phyloP scores from a whole-genome alignment of 1,139 yeast genomes.

The Sugiyamaella xylanicola region DNA sequence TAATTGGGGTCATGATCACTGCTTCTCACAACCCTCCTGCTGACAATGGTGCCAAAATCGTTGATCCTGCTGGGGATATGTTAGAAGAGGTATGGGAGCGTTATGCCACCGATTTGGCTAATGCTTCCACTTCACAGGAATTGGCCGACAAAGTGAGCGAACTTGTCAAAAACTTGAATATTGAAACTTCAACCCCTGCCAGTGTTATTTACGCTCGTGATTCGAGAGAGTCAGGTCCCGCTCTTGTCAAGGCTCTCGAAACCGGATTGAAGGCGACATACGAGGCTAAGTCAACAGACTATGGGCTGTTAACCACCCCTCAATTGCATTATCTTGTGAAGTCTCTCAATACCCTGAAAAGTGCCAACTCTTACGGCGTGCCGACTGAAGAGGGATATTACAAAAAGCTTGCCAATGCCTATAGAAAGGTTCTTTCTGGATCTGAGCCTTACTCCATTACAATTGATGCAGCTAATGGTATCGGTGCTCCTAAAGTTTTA shows the following conservation, averaged over 20 bases:
- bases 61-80: slow-evolving; percentile 95
- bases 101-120: slow-evolving; percentile 79
- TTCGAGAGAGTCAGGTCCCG: slow-evolving; percentile 70
- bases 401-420: slow-evolving; percentile 57
- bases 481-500: slow-evolving; percentile 79
- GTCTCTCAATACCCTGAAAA: slow-evolving; percentile 57
- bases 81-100: slow-evolving; percentile 82
- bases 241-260: slow-evolving; percentile 60
- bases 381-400: slow-evolving; percentile 74
- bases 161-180: slow-evolving; percentile 43
- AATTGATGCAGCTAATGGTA: slow-evolving; percentile 92
- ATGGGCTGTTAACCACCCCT: slow-evolving; percentile 85
- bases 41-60: slow-evolving; percentile 95
- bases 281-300: slow-evolving; percentile 54
- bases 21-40: slow-evolving; percentile 96
- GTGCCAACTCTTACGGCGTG: slow-evolving; percentile 55
- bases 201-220: slow-evolving; percentile 57
- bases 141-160: slow-evolving; percentile 43
- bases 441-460: slow-evolving; percentile 48
- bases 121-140: slow-evolving; percentile 50
- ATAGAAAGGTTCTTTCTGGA: slow-evolving; percentile 44
- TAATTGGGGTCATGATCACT: slow-evolving; percentile 85
- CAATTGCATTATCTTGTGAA: slow-evolving; percentile 89
- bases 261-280: slow-evolving; percentile 62
- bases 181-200: slow-evolving; percentile 48